Evolutionary conservation across 371 early-diverging fungal species (phyloP).

Genomic region (Mucor mucedo): DNA sequence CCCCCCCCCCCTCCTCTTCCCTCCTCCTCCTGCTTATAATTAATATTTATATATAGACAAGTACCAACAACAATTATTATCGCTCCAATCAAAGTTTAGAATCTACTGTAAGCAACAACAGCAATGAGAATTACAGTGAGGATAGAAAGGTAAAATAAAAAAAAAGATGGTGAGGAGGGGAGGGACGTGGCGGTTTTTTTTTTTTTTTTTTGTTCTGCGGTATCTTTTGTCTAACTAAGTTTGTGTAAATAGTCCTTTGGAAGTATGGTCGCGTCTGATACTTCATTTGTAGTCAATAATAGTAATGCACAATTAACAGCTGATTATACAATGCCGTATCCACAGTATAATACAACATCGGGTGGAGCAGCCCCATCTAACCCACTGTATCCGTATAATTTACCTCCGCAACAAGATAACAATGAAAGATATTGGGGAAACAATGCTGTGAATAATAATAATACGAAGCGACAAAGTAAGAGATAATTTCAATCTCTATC

Average conservation of each 20-base stretch:
- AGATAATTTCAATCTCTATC: neutral
- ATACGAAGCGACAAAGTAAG: conserved; percentile 8
- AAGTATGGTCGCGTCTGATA: conserved; percentile 27
- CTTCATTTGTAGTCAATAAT: conserved; percentile 35
- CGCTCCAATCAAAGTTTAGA: conserved; percentile 18
- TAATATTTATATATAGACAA: conserved; percentile 9
- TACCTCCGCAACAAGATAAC: conserved; percentile 14
- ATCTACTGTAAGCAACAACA: neutral
- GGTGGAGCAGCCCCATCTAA: neutral
- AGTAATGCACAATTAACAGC: conserved; percentile 25
- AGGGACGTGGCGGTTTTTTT: neutral
- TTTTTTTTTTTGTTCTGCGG: too few relatives aligned
- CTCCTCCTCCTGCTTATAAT: neutral
- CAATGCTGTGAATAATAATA: neutral
- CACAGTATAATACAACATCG: conserved; percentile 4
- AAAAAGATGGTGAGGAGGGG: too few relatives aligned
- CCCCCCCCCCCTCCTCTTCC: neutral
- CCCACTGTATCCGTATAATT: conserved; percentile 9
- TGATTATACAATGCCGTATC: conserved; percentile 10
- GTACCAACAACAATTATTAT: conserved; percentile 10
- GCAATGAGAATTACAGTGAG: conserved; percentile 3
- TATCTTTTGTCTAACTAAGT: neutral
- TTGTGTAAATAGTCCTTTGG: conserved; percentile 6
- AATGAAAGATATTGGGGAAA: conserved; percentile 11
- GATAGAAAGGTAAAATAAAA: conserved; percentile 14